A percentile compares a stretch with the other conserved stretches of the same genome.
Evolutionary conservation across 202 grass and related monocot species (phyloP).

Genomic region (Zoysia matrella): DNA sequence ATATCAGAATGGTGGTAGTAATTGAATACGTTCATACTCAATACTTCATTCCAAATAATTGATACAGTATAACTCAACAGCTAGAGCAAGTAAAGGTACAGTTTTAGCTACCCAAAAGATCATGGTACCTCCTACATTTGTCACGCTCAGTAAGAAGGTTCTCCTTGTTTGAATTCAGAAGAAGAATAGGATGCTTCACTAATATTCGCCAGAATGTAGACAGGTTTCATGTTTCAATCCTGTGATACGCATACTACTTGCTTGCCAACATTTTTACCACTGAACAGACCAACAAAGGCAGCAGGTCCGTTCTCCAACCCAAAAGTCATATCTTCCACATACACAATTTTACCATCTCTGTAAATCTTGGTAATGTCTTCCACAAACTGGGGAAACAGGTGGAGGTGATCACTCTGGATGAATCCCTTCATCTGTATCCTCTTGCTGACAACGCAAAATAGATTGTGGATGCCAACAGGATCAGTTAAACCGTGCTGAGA

Average conservation of each 20-base stretch:
- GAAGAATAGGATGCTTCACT: neutral
- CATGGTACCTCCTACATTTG: neutral
- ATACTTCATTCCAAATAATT: too few relatives aligned
- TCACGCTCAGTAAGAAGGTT: neutral
- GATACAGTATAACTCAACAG: too few relatives aligned
- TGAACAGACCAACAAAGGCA: conserved; percentile 81
- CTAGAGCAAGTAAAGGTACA: neutral
- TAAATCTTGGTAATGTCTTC: conserved; percentile 53
- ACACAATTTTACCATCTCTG: conserved; percentile 64
- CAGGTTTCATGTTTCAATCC: conserved; percentile 33
- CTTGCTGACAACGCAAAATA: conserved; percentile 58
- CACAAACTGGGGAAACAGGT: conserved; percentile 62
- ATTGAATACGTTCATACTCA: too few relatives aligned
- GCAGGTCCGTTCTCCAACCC: conserved; percentile 69
- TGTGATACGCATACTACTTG: conserved; percentile 61
- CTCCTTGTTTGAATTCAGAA: neutral
- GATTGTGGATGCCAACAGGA: conserved; percentile 66
- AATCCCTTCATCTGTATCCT: conserved; percentile 76
- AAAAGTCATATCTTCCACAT: conserved; percentile 70
- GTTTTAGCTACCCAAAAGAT: neutral
- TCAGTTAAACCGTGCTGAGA: conserved; percentile 69
- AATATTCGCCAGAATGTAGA: neutral
- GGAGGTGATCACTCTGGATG: conserved; percentile 73
- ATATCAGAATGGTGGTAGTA: too few relatives aligned
- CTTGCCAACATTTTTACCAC: conserved; percentile 86